These are phyloP conservation scores for Pezicula rhizophila DNA, from an alignment of 2,329 filamentous ascomycete genomes.

Conservation along the genomic window DNA sequence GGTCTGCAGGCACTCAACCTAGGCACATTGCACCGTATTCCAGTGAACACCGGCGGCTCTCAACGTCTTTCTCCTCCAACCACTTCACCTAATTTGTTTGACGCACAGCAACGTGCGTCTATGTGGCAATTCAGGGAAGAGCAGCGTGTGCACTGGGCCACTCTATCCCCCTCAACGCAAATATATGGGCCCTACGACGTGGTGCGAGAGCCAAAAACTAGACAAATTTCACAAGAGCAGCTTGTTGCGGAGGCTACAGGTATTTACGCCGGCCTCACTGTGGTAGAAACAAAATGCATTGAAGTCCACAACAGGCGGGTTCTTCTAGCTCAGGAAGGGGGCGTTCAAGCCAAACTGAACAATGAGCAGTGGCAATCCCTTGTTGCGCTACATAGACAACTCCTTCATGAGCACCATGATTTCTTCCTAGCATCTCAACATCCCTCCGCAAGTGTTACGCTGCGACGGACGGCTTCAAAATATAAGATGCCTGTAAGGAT, in stretches of 20 bases:
- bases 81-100: too few species aligned
- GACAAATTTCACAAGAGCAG: slow-evolving; percentile 29
- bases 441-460: slow-evolving; percentile 63
- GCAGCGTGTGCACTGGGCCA: too few species aligned
- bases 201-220: slow-evolving; percentile 56
- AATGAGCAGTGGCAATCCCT: slow-evolving; percentile 78
- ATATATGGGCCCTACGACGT: too few species aligned
- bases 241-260: slow-evolving; percentile 25
- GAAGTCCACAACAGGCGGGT: slow-evolving; percentile 66
- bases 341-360: slow-evolving; percentile 39
- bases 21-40: too few species aligned
- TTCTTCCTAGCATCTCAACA: slow-evolving; percentile 87
- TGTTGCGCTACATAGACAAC: slow-evolving; percentile 72
- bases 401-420: slow-evolving; percentile 78
- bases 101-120: too few species aligned
- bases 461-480: slow-evolving; percentile 66
- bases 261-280: slow-evolving; percentile 76
- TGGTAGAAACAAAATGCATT: slow-evolving; percentile 84
- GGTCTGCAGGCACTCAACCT: slow-evolving; percentile 15
- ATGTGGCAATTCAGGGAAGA: too few species aligned
- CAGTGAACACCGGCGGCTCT: too few species aligned
- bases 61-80: too few species aligned
- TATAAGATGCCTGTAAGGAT: slow-evolving; percentile 90
- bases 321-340: slow-evolving; percentile 43
- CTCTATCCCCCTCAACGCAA: too few species aligned